Conservation (phyloP, 176 grass and related monocot species). For the Cymbopogon citratus region DNA sequence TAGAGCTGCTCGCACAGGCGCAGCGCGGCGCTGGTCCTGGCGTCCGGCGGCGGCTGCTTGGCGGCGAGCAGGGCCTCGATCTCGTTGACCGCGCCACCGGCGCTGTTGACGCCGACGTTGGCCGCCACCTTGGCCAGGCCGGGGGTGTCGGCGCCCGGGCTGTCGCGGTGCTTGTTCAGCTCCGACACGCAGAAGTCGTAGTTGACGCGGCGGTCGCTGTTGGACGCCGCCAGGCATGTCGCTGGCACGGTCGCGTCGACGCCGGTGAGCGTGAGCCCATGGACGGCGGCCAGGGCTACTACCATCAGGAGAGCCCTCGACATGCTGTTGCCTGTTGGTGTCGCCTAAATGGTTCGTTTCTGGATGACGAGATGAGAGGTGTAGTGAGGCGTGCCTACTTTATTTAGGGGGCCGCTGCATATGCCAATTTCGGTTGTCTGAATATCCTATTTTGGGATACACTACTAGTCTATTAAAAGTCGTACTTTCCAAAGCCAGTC, state of each 20-base stretch:
- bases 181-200: constrained; percentile 48
- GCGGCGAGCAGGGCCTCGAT: neutral
- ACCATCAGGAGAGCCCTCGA: neutral
- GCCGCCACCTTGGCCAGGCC: constrained; percentile 51
- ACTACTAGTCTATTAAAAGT: neutral
- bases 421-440: neutral
- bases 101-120: constrained; percentile 16
- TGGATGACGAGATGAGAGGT: neutral
- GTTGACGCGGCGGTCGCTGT: constrained; percentile 15
- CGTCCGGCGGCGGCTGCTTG: neutral
- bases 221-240: constrained; percentile 15
- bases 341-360: neutral
- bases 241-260: neutral
- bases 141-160: constrained; percentile 20
- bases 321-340: neutral
- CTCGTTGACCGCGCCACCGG: neutral
- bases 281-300: neutral
- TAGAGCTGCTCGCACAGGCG: constrained; percentile 2
- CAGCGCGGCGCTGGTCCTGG: neutral
- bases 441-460: constrained; percentile 10
- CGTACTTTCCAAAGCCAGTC: neutral
- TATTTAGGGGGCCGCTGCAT: neutral
- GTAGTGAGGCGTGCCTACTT: neutral
- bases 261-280: neutral
- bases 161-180: constrained; percentile 38